Evolutionary conservation across 2,329 filamentous ascomycete genomes (phyloP).

Genomic region (Cladosporium halotolerans): DNA sequence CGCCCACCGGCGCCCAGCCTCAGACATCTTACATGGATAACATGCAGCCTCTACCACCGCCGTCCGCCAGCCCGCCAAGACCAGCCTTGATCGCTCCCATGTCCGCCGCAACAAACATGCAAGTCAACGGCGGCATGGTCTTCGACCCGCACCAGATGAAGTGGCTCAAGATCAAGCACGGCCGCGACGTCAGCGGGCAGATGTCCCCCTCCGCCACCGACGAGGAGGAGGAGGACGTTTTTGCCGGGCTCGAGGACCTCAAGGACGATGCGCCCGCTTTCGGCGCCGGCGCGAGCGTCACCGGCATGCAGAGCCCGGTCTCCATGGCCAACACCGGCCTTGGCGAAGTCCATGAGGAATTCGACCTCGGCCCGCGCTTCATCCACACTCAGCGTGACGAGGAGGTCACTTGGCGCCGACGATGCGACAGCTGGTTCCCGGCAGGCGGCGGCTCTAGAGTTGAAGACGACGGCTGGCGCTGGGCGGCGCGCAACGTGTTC

Average conservation of each 20-base stretch:
- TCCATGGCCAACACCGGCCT: slow-evolving; percentile 62
- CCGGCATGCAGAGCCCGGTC: slow-evolving; percentile 24
- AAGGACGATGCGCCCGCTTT: slow-evolving; percentile 53
- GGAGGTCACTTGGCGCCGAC: slow-evolving; percentile 83
- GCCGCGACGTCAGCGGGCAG: slow-evolving; percentile 30
- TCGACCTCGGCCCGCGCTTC: slow-evolving; percentile 94
- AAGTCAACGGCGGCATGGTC: slow-evolving; percentile 96
- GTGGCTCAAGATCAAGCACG: slow-evolving; percentile 66
- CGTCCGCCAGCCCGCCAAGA: slow-evolving; percentile 42
- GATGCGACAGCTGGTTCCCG: slow-evolving; percentile 79
- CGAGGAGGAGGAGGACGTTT: slow-evolving; percentile 86
- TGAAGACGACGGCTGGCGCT: slow-evolving; percentile 6
- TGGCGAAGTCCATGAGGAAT: slow-evolving; percentile 74
- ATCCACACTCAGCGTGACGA: slow-evolving; percentile 83
- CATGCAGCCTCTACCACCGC: slow-evolving; percentile 23
- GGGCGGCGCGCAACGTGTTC: slow-evolving; percentile 2
- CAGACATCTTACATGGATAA: slow-evolving; percentile 32
- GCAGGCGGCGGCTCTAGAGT: slow-evolving; percentile 1
- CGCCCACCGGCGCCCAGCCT: slow-evolving; percentile 29
- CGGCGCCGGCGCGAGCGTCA: slow-evolving; percentile 16
- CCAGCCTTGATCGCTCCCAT: slow-evolving; percentile 88
- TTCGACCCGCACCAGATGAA: slow-evolving; percentile 97
- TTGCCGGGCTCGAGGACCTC: slow-evolving; percentile 89
- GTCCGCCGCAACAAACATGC: slow-evolving; percentile 62
- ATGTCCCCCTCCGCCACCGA: slow-evolving; percentile 52